Evolutionary conservation across 306 rosid genomes (phyloP), one percentile per base, ranked within the genome.

Genomic region (Parietaria judaica): DNA sequence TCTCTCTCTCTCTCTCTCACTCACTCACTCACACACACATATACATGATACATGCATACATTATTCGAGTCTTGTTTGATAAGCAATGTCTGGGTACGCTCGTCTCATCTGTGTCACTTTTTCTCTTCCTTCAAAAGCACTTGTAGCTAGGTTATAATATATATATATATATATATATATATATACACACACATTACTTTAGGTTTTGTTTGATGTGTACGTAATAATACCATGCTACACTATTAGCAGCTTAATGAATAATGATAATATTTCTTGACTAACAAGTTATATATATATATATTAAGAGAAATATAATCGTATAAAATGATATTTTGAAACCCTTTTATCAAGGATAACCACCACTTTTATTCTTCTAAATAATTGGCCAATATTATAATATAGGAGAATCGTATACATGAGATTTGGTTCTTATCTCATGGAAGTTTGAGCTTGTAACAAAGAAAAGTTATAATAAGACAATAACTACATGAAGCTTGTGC

Each of bases 351-450:
- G 37, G 39, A 35, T 23, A 49, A 59, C 58, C 59, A 68, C 60
- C 50, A 48, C 39, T 62, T 6, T 35, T 56, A 31, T 45, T 7
- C 41, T 35, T 13, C 47, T 36, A 14, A 34, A 3, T 11, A 49
- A 61, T 65, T 69, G 56, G 50, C 58, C 67, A 70, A 67, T 63
- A 14, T 76, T 62, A 13, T 45, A 59, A 71, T 61, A 62, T 17
- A 11, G 43, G 67, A 63, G 75, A 74, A 72, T 76, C 77, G 54
- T 54, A 43, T 41, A 49, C 14, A 43, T 62, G 64, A 66, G 71
- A 17, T 78, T 63, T 78, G 79, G 72, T 67, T 73, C 63, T 72
- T 59, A 68, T 61, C 52, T 62, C 73, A 71, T 81, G 74, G 84
- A 67, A 79, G 73, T 76, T 66, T 72, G 85, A 70, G 76, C 80